Percentiles rank a stretch among this genome's conserved stretches.
phyloP scores from a whole-genome alignment of 78 protist species.

The Andalucia godoyi region DNA sequence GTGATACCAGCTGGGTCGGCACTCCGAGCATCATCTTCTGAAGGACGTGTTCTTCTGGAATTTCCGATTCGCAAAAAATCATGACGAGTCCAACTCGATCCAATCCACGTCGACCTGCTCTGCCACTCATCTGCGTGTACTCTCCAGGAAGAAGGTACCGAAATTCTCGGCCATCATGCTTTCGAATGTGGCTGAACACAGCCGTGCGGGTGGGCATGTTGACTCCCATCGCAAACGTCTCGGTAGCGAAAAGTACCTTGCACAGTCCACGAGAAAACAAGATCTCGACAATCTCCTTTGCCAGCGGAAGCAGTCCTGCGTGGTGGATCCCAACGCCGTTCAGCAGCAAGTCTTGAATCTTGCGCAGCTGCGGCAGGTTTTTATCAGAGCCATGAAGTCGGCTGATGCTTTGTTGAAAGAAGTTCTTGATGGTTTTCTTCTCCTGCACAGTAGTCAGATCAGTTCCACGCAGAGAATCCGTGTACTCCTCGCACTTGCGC shows the following conservation, averaged over 20 bases:
- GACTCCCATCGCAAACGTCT: conserved; percentile 99
- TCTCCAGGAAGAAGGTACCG: conserved; percentile 75
- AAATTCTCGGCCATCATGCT: conserved; percentile 70
- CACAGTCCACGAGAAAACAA: conserved; percentile 76
- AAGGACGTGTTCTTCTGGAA: conserved; percentile 15
- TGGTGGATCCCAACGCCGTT: conserved; percentile 95
- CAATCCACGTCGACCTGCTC: conserved; percentile 96
- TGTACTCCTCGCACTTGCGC: conserved; percentile 54
- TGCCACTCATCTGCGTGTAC: conserved; percentile 91
- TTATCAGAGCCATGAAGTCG: conserved; percentile 23
- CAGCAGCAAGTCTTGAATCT: conserved; percentile 33
- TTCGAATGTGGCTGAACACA: conserved; percentile 61
- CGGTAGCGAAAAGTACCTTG: conserved; percentile 93
- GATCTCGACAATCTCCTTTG: conserved; percentile 88
- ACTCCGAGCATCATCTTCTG: conserved; percentile 40
- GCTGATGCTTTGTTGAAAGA: conserved; percentile 33
- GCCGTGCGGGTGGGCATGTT: conserved; percentile 96
- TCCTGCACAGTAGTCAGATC: conserved; percentile 62
- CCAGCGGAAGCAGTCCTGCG: conserved; percentile 88
- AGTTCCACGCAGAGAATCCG: conserved; percentile 16
- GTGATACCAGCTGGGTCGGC: conserved; percentile 36
- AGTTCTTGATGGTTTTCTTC: conserved; percentile 34
- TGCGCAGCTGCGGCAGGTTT: conserved; percentile 51
- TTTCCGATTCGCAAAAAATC: conserved; percentile 23
- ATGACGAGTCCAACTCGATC: conserved; percentile 81